phyloP scores from a whole-genome alignment of 2,329 filamentous ascomycete species.

The Neodidymelliopsis sp. region DNA sequence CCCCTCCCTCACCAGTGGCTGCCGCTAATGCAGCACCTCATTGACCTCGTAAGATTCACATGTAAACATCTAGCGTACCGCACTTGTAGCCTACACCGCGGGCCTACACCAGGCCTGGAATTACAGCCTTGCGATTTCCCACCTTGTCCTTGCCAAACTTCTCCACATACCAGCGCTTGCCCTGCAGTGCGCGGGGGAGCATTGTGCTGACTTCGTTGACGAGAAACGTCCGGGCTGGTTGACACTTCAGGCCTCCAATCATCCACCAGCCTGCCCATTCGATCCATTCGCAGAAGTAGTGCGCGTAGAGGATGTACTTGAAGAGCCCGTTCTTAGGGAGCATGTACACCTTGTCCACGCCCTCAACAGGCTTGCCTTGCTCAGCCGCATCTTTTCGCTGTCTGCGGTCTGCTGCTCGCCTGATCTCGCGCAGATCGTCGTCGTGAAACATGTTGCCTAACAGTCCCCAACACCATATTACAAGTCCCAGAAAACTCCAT shows the following conservation, averaged over 20 bases:
- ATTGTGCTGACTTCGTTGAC: slow-evolving; percentile 90
- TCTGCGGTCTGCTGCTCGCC: slow-evolving; percentile 70
- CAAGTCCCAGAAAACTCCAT: slow-evolving; percentile 68
- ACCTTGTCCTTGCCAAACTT: slow-evolving; percentile 88
- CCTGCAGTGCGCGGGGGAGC: slow-evolving; percentile 83
- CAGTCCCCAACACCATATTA: slow-evolving; percentile 79
- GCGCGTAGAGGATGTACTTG: slow-evolving; percentile 82
- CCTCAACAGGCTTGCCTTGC: slow-evolving; percentile 55
- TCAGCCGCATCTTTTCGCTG: slow-evolving; percentile 61
- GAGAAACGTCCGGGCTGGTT: slow-evolving; percentile 81
- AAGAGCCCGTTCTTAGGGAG: slow-evolving; percentile 87
- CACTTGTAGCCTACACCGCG: slow-evolving; percentile 2
- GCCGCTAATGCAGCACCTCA: slow-evolving; percentile 6
- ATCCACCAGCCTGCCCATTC: slow-evolving; percentile 94
- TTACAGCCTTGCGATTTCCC: slow-evolving; percentile 74
- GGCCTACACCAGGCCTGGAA: slow-evolving; percentile 63
- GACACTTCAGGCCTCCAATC: slow-evolving; percentile 68
- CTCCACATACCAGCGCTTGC: slow-evolving; percentile 84
- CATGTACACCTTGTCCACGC: slow-evolving; percentile 83
- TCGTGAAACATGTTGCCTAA: slow-evolving; percentile 87
- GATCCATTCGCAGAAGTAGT: slow-evolving; percentile 96
- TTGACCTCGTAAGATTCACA: neutral
- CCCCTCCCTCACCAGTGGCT: neutral
- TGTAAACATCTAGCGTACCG: slow-evolving; percentile 9
- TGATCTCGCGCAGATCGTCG: slow-evolving; percentile 85